phyloP scores from a whole-genome alignment of 116 monocot genomes.

The Iris pallida region DNA sequence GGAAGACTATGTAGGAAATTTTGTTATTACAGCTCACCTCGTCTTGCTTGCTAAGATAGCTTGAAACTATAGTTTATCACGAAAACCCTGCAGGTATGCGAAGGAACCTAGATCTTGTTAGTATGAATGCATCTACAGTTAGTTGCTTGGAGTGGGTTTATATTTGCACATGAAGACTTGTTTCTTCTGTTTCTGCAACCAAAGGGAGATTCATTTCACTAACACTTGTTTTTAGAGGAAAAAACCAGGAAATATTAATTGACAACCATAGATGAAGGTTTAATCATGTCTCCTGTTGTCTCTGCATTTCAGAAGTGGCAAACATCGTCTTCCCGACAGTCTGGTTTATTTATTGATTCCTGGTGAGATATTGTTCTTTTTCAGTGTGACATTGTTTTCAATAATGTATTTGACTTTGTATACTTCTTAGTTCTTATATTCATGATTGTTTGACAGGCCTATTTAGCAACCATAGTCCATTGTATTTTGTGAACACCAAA shows the following conservation, averaged over 20 bases:
- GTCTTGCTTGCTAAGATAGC: no score
- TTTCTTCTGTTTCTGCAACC: background rate
- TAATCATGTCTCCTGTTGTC: conserved; percentile 10
- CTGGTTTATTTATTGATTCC: conserved; percentile 55
- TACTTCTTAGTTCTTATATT: background rate
- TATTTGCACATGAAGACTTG: background rate
- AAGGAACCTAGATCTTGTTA: background rate
- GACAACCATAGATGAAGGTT: background rate
- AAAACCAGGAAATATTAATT: background rate
- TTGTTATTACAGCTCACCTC: no score
- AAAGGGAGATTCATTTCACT: background rate
- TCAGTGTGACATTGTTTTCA: background rate
- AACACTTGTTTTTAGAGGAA: background rate
- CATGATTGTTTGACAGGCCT: conserved; percentile 48
- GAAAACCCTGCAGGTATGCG: background rate
- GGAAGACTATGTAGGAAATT: no score
- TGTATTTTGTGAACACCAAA: conserved; percentile 91
- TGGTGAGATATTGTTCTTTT: conserved; percentile 28
- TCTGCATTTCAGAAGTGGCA: conserved; percentile 36
- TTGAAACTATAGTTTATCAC: no score
- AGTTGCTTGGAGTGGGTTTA: background rate
- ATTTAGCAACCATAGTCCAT: conserved; percentile 88
- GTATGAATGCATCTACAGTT: background rate
- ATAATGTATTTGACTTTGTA: background rate
- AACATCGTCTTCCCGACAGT: conserved; percentile 39